phyloP scores from a whole-genome alignment of 2,329 filamentous ascomycete species.

The Fusarium ramigenum region DNA sequence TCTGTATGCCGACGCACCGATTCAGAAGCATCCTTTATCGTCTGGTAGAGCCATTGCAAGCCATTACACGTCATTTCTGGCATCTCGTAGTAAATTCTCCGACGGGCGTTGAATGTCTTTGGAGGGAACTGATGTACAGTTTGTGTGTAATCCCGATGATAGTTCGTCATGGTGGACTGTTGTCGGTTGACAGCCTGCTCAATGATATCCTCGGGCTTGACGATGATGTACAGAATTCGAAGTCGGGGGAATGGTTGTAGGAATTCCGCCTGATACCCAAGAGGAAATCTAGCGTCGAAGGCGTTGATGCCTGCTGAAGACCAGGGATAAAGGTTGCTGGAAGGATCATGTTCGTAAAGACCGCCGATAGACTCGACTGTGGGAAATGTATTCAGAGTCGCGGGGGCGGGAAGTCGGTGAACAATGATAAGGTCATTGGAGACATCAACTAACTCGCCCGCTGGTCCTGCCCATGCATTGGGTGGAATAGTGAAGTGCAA shows the following conservation, averaged over 20 bases:
- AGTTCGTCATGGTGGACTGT: not conserved
- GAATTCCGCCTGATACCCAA: no score
- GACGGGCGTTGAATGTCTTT: not conserved
- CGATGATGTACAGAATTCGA: not conserved
- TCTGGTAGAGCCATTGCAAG: no score
- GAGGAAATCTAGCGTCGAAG: no score
- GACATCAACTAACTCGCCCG: not conserved
- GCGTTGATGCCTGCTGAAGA: no score
- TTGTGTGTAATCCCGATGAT: not conserved
- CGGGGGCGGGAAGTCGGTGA: no score
- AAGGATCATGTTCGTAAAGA: not conserved
- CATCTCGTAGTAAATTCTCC: not conserved
- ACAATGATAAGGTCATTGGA: not conserved
- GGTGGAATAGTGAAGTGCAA: not conserved
- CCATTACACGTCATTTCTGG: not conserved
- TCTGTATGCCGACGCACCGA: rapidly evolving
- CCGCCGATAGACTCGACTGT: not conserved
- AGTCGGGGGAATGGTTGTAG: not conserved
- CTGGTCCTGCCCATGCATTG: not conserved
- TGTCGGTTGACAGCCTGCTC: no score
- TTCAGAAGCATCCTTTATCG: not conserved
- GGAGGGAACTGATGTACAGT: not conserved
- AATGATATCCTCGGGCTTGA: not conserved
- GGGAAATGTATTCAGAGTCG: no score
- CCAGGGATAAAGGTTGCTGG: rapidly evolving